A percentile compares a stretch with the other conserved stretches of the same genome.
These are phyloP conservation scores for Nitzschia putrida DNA, from an alignment of 108 stramenopile species.

Conservation along the genomic window DNA sequence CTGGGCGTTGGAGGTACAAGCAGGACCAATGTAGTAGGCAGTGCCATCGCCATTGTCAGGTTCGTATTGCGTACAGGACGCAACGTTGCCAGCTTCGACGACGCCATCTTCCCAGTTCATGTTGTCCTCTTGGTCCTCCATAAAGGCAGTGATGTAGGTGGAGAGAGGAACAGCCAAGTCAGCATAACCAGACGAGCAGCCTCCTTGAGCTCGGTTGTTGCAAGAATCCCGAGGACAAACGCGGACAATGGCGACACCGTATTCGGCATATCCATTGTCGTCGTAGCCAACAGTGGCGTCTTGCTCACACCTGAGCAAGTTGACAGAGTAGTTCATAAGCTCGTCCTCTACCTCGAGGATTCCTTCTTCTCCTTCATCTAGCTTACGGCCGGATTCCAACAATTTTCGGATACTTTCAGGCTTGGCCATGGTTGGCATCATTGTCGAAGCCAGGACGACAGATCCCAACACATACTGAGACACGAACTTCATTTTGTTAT, in stretches of 20 bases:
- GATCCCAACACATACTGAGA: too few species aligned
- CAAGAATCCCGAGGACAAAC: conserved; percentile 32
- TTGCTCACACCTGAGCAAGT: conserved; percentile 15
- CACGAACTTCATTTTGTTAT: too few species aligned
- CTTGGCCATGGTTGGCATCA: conserved; percentile 2
- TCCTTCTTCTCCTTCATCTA: conserved; percentile 6
- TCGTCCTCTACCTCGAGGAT: conserved; percentile 7
- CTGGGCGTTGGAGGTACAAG: conserved; percentile 31
- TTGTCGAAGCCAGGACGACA: background rate
- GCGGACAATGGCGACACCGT: conserved; percentile 38
- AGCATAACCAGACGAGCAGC: conserved; percentile 32
- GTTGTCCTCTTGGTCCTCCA: conserved; percentile 44
- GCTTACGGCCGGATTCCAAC: background rate
- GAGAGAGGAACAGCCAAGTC: conserved; percentile 40
- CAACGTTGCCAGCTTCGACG: conserved; percentile 31
- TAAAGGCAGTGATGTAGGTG: conserved; percentile 35
- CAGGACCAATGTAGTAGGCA: conserved; percentile 44
- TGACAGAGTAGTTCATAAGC: conserved; percentile 5
- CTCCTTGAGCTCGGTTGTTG: conserved; percentile 3
- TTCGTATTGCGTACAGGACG: conserved; percentile 39
- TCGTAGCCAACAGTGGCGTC: conserved; percentile 14
- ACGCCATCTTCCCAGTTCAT: conserved; percentile 41
- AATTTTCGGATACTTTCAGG: conserved; percentile 1
- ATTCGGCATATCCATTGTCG: conserved; percentile 28
- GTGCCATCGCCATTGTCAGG: conserved; percentile 20